phyloP scores from a whole-genome alignment of 441 rosid genomes.

The Aleurites moluccanus region DNA sequence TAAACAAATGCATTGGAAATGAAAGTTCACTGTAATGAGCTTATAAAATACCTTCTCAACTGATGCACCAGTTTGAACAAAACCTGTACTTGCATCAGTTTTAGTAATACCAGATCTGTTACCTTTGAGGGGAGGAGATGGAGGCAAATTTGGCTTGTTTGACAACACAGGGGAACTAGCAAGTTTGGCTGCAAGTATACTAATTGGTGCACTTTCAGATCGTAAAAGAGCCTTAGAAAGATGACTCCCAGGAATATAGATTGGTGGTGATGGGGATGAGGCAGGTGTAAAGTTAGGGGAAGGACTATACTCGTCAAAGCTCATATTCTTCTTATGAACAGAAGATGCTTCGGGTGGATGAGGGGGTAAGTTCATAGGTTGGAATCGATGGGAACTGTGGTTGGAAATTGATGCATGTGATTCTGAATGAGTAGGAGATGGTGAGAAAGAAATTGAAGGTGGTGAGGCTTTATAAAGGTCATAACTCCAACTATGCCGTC shows the following conservation, averaged over 20 bases:
- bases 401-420: conserved; percentile 53
- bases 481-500: conserved; percentile 88
- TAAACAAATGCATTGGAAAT: conserved; percentile 10
- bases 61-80: conserved; percentile 40
- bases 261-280: conserved; percentile 73
- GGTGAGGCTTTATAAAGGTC: conserved; percentile 70
- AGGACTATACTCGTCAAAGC: conserved; percentile 59
- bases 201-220: conserved; percentile 81
- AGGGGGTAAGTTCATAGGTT: conserved; percentile 50
- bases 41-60: conserved; percentile 64
- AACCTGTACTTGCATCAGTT: conserved; percentile 41
- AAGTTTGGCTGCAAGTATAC: conserved; percentile 50
- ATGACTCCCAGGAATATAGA: conserved; percentile 47
- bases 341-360: conserved; percentile 57
- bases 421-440: conserved; percentile 83
- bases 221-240: conserved; percentile 45
- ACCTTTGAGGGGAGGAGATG: conserved; percentile 52
- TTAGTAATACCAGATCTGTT: conserved; percentile 39
- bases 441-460: conserved; percentile 65
- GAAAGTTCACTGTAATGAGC: conserved; percentile 13
- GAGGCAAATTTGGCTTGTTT: conserved; percentile 53
- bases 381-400: conserved; percentile 44
- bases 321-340: conserved; percentile 43
- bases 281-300: conserved; percentile 71
- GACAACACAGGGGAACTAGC: conserved; percentile 38